These are phyloP conservation scores for Septoria linicola DNA, from an alignment of 2,329 filamentous ascomycete genomes.

Conservation along the genomic window DNA sequence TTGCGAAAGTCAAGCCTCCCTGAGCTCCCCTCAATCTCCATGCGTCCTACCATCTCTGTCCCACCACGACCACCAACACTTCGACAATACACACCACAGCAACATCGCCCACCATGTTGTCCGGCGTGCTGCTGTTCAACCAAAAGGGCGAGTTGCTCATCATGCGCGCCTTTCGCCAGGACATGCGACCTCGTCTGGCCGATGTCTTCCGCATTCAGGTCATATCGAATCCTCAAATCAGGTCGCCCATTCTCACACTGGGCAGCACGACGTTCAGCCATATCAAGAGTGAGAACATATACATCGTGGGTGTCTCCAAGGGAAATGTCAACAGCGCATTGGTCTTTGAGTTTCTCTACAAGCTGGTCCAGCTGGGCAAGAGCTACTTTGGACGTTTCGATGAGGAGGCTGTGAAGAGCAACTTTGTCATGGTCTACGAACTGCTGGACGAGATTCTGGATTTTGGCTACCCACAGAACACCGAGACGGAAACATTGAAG, in stretches of 20 bases:
- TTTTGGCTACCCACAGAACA: slow-evolving; percentile 98
- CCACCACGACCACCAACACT: slow-evolving; percentile 5
- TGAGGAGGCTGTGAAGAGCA: slow-evolving; percentile 99
- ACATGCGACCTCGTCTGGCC: slow-evolving; percentile 93
- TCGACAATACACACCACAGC: slow-evolving; percentile 1
- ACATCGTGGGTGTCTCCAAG: slow-evolving; percentile 94
- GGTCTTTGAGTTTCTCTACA: slow-evolving; percentile 96
- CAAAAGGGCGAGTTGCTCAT: slow-evolving; percentile 99
- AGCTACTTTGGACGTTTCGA: slow-evolving; percentile 99
- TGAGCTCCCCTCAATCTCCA: not conserved
- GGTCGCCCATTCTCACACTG: slow-evolving; percentile 93
- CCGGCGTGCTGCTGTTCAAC: slow-evolving; percentile 96
- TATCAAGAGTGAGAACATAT: slow-evolving; percentile 99
- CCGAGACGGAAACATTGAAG: slow-evolving; percentile 96
- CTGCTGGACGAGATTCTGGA: slow-evolving; percentile 96
- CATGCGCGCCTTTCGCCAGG: slow-evolving; percentile 97
- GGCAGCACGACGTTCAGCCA: slow-evolving; percentile 98
- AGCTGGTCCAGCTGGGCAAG: slow-evolving; percentile 82
- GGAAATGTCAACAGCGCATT: slow-evolving; percentile 98
- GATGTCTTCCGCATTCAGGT: slow-evolving; percentile 99
- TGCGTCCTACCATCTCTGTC: slow-evolving; percentile 1
- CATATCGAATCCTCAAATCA: slow-evolving; percentile 96
- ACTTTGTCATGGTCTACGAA: slow-evolving; percentile 98
- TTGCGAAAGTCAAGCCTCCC: too few species aligned
- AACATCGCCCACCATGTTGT: slow-evolving; percentile 69